phyloP scores from a whole-genome alignment of 352 stramenopile species.

The Globisporangium abappressorium region DNA sequence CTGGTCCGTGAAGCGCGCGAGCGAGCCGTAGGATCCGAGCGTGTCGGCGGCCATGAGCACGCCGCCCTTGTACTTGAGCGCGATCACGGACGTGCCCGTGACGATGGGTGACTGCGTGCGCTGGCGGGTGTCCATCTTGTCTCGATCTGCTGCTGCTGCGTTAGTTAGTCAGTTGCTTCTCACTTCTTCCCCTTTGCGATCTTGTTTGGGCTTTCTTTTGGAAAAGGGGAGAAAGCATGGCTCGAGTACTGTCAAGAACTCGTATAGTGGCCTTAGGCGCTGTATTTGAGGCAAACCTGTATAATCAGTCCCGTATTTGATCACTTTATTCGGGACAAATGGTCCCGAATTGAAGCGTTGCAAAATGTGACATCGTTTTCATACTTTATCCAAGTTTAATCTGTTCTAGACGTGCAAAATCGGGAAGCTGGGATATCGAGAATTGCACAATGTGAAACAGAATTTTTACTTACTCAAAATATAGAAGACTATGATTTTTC shows the following conservation, averaged over 20 bases:
- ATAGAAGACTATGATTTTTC: no score
- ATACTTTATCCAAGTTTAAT: no score
- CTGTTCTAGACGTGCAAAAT: no score
- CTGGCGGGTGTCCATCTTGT: slow-evolving; percentile 61
- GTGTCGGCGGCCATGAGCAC: slow-evolving; percentile 98
- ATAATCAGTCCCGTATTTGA: no score
- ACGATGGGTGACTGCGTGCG: slow-evolving; percentile 94
- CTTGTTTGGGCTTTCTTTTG: slow-evolving; percentile 16
- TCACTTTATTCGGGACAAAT: no score
- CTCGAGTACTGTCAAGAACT: background rate
- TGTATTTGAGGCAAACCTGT: background rate
- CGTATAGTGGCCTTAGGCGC: background rate
- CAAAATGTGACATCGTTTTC: no score
- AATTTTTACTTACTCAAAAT: no score
- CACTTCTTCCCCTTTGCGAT: slow-evolving; percentile 12
- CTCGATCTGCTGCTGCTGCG: background rate
- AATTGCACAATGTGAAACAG: no score
- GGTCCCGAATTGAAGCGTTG: no score
- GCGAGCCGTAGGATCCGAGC: slow-evolving; percentile 95
- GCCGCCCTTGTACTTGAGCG: slow-evolving; percentile 93
- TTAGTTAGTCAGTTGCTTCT: background rate
- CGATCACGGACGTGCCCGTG: slow-evolving; percentile 97
- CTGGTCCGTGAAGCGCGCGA: slow-evolving; percentile 97
- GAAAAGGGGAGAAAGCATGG: background rate
- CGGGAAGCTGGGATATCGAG: no score